These are phyloP conservation scores for Solanum lycopersicoides DNA, from an alignment of 257 asterid genomes.

Conservation along the genomic window DNA sequence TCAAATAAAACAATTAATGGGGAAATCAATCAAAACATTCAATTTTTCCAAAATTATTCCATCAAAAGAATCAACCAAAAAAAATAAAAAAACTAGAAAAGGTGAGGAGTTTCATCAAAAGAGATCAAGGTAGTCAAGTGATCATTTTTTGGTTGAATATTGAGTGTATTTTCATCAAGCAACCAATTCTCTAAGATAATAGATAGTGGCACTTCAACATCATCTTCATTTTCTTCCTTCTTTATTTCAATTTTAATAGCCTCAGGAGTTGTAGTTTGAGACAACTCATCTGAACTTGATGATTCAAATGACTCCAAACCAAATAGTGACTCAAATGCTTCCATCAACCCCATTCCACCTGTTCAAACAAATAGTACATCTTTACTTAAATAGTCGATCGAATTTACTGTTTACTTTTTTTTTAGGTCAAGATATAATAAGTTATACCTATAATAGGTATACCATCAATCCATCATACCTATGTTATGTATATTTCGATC, in stretches of 20 bases:
- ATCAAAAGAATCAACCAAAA: neutral
- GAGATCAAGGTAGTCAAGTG: neutral
- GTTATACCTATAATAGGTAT: no score
- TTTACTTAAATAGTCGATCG: neutral
- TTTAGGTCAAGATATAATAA: no score
- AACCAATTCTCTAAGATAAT: conserved; percentile 58
- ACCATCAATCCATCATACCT: no score
- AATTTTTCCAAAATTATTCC: neutral
- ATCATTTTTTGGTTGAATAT: neutral
- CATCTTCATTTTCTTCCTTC: conserved; percentile 7
- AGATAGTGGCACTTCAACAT: conserved; percentile 22
- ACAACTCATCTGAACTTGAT: conserved; percentile 26
- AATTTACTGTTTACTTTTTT: neutral
- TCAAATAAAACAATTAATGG: neutral
- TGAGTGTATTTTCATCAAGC: conserved; percentile 18
- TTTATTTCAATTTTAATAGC: conserved; percentile 18
- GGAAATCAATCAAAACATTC: neutral
- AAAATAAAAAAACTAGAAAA: conserved; percentile 16
- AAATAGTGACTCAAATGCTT: conserved; percentile 42
- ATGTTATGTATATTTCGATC: no score
- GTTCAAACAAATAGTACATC: neutral
- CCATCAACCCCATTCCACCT: neutral
- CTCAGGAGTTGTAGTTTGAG: conserved; percentile 36
- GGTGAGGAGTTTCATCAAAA: conserved; percentile 17
- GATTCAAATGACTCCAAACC: conserved; percentile 47